These are phyloP conservation scores for Hysterium pulicare DNA, from an alignment of 2,329 filamentous ascomycete genomes.

Conservation along the genomic window DNA sequence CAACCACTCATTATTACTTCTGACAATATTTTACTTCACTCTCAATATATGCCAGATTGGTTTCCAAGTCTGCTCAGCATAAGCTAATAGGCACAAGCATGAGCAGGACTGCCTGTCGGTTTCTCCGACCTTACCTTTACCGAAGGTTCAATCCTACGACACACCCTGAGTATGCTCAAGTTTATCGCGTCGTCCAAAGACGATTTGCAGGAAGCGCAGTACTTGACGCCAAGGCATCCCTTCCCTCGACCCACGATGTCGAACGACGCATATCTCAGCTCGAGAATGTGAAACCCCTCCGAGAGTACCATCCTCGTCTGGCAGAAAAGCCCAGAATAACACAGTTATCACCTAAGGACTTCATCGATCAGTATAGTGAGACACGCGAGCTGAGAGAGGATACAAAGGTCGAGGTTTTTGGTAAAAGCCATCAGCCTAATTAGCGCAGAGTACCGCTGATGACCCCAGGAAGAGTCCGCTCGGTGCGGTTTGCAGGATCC, in stretches of 20 bases:
- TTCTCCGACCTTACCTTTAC: conserved; percentile 56
- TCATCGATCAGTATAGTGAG: conserved; percentile 25
- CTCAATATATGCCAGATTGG: too few species aligned
- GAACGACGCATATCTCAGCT: conserved; percentile 55
- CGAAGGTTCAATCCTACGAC: conserved; percentile 36
- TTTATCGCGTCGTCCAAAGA: conserved; percentile 46
- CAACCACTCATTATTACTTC: conserved; percentile 34
- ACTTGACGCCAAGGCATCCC: conserved; percentile 24
- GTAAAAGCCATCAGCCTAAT: conserved; percentile 17
- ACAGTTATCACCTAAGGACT: conserved; percentile 24
- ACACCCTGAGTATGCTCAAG: conserved; percentile 46
- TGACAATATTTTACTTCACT: conserved; percentile 26
- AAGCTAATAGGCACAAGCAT: conserved; percentile 44
- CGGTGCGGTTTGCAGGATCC: conserved; percentile 67
- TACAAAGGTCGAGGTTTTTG: conserved; percentile 30
- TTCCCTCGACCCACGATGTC: conserved; percentile 35
- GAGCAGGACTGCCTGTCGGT: conserved; percentile 47
- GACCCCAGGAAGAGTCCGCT: conserved; percentile 66
- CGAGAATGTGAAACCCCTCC: conserved; percentile 46
- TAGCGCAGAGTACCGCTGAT: conserved; percentile 18
- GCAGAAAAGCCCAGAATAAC: conserved; percentile 14
- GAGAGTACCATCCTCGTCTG: conserved; percentile 56
- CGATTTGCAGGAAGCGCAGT: conserved; percentile 21
- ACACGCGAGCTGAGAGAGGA: conserved; percentile 25
- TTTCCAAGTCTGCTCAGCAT: too few species aligned